phyloP scores from a whole-genome alignment of 2,329 filamentous ascomycete genomes.

The Botrytis pseudocinerea region DNA sequence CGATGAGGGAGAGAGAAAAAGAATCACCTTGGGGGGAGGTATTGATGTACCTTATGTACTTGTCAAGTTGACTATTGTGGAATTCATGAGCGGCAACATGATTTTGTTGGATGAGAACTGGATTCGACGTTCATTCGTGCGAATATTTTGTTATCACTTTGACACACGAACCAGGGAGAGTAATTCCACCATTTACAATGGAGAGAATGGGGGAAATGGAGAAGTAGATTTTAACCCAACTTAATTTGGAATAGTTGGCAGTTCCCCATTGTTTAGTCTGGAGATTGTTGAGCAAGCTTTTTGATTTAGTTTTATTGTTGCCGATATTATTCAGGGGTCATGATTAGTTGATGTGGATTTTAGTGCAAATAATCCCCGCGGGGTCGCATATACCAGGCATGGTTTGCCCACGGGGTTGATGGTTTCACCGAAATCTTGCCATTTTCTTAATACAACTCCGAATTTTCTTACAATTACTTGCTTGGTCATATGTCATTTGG shows the following conservation, averaged over 20 bases:
- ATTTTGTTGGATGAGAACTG: not conserved
- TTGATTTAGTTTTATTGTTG: not conserved
- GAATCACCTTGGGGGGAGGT: not conserved
- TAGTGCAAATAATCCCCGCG: constrained; percentile 19
- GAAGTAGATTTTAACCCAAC: not conserved
- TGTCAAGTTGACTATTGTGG: not conserved
- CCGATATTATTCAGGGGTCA: constrained; percentile 8
- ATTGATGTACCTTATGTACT: constrained; percentile 8
- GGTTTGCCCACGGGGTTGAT: constrained; percentile 21
- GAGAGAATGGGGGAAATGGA: not conserved
- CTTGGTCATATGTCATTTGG: not conserved
- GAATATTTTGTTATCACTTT: constrained; percentile 10
- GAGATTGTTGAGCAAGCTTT: constrained; percentile 3
- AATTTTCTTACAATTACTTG: not conserved
- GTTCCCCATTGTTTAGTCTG: constrained; percentile 6
- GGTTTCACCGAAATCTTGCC: constrained; percentile 7
- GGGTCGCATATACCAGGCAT: not conserved
- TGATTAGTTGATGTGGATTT: constrained; percentile 5
- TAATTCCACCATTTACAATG: constrained; percentile 22
- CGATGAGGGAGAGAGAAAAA: not conserved
- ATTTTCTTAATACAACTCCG: not conserved
- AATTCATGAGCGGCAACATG: constrained; percentile 2
- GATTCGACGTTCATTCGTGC: constrained; percentile 16
- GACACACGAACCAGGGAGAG: not conserved
- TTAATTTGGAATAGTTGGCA: constrained; percentile 10